Evolutionary conservation across 163 green algal genomes (phyloP).

Genomic region (Volvox carteri): DNA sequence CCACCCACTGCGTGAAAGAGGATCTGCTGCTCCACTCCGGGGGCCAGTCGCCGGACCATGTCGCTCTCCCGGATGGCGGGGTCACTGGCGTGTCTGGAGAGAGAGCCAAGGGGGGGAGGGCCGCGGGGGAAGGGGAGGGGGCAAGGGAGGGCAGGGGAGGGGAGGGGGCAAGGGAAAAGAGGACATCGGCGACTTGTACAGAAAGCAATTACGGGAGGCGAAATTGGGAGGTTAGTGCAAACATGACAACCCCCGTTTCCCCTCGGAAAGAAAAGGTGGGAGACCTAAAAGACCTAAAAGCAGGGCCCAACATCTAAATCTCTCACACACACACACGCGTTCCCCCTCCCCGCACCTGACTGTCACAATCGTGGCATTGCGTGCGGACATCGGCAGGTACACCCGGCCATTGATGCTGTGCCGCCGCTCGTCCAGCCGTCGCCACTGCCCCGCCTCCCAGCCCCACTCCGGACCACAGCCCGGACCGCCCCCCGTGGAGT

Average conservation of each 20-base stretch:
- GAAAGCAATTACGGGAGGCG: too few relatives aligned
- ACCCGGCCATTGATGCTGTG: slow-evolving; percentile 10
- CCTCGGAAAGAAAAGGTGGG: too few relatives aligned
- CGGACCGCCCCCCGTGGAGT: slow-evolving; percentile 13
- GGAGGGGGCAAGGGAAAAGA: too few relatives aligned
- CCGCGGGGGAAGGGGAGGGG: too few relatives aligned
- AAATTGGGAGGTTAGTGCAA: too few relatives aligned
- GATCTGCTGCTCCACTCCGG: slow-evolving; percentile 51
- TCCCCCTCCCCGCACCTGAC: slow-evolving; percentile 47
- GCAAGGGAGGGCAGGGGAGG: too few relatives aligned
- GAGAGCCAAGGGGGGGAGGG: too few relatives aligned
- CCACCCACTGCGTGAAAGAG: slow-evolving; percentile 47
- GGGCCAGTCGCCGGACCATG: not conserved
- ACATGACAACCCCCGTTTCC: too few relatives aligned
- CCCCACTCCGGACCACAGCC: slow-evolving; percentile 12
- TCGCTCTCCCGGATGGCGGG: slow-evolving; percentile 16
- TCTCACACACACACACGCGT: too few relatives aligned
- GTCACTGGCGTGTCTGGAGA: slow-evolving; percentile 35
- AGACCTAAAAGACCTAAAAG: too few relatives aligned
- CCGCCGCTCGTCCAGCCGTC: slow-evolving; percentile 22
- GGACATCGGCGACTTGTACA: too few relatives aligned
- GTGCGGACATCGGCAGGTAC: slow-evolving; percentile 23
- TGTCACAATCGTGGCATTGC: slow-evolving; percentile 31
- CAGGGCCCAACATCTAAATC: too few relatives aligned
- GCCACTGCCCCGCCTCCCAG: slow-evolving; percentile 42